phyloP scores from a whole-genome alignment of 768 basidiomycete species.

The Termitomyces sp. region DNA sequence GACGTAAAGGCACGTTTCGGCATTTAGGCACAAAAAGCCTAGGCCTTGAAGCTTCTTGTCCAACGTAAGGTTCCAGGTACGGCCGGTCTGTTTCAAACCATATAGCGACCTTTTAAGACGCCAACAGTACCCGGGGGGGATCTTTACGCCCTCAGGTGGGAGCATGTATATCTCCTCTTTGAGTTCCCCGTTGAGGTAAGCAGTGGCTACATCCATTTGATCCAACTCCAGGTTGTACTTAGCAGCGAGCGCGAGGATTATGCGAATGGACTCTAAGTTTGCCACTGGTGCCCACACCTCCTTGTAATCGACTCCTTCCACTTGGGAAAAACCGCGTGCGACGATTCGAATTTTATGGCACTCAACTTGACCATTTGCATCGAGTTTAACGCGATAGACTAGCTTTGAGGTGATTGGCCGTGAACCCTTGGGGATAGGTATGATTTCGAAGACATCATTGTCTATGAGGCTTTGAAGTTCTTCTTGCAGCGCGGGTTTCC shows the following conservation, averaged over 20 bases:
- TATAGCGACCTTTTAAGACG: not conserved
- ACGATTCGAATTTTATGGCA: constrained; percentile 12
- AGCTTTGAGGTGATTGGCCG: constrained; percentile 15
- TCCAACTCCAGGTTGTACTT: not conserved
- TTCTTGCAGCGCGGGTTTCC: not conserved
- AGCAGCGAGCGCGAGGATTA: not conserved
- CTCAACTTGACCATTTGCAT: constrained; percentile 2
- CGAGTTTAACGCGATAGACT: constrained; percentile 17
- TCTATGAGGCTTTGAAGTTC: not conserved
- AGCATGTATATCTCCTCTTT: constrained; percentile 4
- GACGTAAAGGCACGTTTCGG: not conserved
- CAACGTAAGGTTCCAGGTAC: not conserved
- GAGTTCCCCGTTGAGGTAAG: not conserved
- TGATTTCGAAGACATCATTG: not conserved
- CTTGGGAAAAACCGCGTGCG: constrained; percentile 15
- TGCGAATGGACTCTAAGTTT: not conserved
- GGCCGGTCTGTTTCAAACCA: not conserved
- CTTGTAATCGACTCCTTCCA: not conserved
- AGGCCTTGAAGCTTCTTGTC: not conserved
- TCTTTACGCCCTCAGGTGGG: not conserved
- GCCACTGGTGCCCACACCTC: not conserved
- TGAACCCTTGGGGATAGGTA: constrained; percentile 7
- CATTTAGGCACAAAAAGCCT: not conserved
- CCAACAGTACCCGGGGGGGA: not conserved
- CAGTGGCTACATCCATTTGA: not conserved